phyloP scores from a whole-genome alignment of 129 eudicot genomes.

The Silybum marianum region DNA sequence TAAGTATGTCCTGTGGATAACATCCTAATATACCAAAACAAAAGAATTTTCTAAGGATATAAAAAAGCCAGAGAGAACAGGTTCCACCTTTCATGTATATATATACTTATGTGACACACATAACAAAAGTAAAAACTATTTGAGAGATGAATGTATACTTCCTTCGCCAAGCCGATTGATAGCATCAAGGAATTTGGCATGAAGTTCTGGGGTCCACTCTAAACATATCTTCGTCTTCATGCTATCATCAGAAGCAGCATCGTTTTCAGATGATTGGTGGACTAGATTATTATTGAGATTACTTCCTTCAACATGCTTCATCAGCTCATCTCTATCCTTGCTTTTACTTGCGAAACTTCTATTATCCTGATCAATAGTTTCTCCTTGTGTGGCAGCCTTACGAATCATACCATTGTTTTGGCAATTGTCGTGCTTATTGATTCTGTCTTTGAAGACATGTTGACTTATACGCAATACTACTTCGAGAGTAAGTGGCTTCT shows the following conservation, averaged over 20 bases:
- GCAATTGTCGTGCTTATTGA: not conserved
- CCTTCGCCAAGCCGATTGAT: conserved; percentile 32
- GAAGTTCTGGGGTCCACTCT: conserved; percentile 44
- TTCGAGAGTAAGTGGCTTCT: conserved; percentile 18
- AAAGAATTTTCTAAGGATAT: not conserved
- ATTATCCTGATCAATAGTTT: not conserved
- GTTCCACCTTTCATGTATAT: not conserved
- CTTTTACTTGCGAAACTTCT: not conserved
- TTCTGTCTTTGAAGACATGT: conserved; percentile 18
- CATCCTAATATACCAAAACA: conserved; percentile 20
- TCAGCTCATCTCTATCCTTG: not conserved
- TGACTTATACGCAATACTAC: conserved; percentile 22
- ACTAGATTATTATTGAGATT: not conserved
- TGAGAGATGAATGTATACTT: conserved; percentile 19
- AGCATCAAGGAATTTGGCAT: conserved; percentile 27
- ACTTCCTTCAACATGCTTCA: not conserved
- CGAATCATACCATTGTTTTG: not conserved
- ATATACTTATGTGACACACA: too few relatives aligned
- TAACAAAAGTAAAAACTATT: not conserved
- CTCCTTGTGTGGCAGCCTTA: not conserved
- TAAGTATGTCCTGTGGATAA: conserved; percentile 24
- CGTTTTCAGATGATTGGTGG: not conserved
- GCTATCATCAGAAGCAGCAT: not conserved
- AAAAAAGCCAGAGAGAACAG: not conserved
- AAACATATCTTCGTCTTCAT: conserved; percentile 19